Conservation (phyloP, 2,329 filamentous ascomycete genomes). For the Pseudogymnoascus verrucosus region DNA sequence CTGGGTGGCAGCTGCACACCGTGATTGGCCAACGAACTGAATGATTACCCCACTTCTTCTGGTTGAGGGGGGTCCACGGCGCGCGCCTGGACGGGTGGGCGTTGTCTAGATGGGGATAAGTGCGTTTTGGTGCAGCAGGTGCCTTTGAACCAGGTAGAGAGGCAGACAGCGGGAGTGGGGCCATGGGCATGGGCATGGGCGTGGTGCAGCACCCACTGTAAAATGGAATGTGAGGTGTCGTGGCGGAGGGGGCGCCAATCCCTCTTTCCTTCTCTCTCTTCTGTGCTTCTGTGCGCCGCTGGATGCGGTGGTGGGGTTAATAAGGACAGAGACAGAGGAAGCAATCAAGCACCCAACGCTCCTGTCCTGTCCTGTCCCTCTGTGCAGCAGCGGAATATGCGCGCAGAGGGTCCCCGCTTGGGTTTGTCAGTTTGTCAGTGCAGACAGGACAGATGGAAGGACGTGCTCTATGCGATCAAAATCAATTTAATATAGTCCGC, state of each 20-base stretch:
- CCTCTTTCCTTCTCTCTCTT: background rate
- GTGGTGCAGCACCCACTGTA: no score
- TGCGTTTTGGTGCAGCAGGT: no score
- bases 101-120: no score
- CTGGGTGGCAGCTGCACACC: no score
- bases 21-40: background rate
- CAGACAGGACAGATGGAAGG: background rate
- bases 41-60: background rate
- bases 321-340: no score
- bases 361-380: background rate
- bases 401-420: background rate
- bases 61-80: background rate
- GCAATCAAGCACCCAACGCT: background rate
- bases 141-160: no score
- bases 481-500: no score
- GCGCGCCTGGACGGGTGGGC: background rate
- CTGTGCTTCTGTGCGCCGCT: background rate
- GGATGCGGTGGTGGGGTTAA: background rate
- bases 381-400: background rate
- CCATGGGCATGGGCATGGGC: no score
- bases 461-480: no score
- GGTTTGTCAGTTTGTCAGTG: no score
- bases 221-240: background rate
- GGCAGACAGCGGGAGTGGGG: background rate
- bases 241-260: background rate